These are phyloP conservation scores for Saturnispora gosingensis DNA, from an alignment of 805 yeast genomes.

Conservation along the genomic window DNA sequence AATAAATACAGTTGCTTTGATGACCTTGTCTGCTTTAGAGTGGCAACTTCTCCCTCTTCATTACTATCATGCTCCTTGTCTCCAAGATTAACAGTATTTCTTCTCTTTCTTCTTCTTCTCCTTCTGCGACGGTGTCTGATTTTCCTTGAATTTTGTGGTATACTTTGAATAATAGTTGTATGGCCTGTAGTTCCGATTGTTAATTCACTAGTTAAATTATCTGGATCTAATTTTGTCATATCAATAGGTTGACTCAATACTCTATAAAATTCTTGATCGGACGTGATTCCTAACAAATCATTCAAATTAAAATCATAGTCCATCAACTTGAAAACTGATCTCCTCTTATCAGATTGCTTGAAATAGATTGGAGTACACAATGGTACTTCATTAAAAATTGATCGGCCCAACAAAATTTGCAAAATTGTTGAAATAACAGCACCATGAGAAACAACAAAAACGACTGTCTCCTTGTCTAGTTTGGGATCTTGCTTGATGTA, in stretches of 20 bases:
- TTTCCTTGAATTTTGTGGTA: constrained; percentile 6
- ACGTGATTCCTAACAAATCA: constrained; percentile 18
- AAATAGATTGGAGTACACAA: constrained; percentile 28
- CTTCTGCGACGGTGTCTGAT: neutral
- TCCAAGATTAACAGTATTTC: constrained; percentile 25
- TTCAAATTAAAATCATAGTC: constrained; percentile 28
- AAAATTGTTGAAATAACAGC: constrained; percentile 34
- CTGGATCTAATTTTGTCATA: constrained; percentile 21
- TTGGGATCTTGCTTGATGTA: constrained; percentile 17
- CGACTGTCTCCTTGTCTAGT: constrained; percentile 25
- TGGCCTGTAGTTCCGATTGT: constrained; percentile 18
- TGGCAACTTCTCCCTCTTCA: constrained; percentile 11
- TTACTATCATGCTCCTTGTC: constrained; percentile 6
- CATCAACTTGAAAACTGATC: constrained; percentile 23
- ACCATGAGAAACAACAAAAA: constrained; percentile 34
- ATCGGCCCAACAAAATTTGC: constrained; percentile 30
- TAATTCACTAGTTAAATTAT: constrained; percentile 19
- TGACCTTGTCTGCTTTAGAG: constrained; percentile 22
- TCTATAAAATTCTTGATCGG: constrained; percentile 21
- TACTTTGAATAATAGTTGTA: constrained; percentile 18
- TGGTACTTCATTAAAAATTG: constrained; percentile 34
- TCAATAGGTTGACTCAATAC: constrained; percentile 21
- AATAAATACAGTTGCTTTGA: constrained; percentile 23
- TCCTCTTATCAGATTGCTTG: constrained; percentile 19
- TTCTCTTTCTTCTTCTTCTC: constrained; percentile 17